Base-by-base conservation (phyloP, 2,329 filamentous ascomycete species). In the Chrysosporium queenslandicum region DNA sequence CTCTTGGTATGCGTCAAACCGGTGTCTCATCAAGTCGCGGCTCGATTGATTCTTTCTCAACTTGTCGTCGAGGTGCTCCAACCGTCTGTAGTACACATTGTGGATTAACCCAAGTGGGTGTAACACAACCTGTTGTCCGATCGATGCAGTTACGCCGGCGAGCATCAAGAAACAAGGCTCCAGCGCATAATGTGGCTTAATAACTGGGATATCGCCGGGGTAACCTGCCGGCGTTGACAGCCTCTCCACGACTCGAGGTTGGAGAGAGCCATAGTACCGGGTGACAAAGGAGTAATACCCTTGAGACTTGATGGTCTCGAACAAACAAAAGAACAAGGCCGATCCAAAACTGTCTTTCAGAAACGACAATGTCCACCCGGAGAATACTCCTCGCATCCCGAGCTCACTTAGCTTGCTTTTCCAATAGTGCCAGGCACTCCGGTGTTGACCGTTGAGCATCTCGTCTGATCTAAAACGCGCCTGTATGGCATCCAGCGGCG, bases 301-400 rank as follows among this genome's bases (percentile, higher is more conserved):
- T 60, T 83, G 81, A 32, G 75, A 74, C 60, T 84, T 84, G 60
- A 83, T 68, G 29, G 75, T 81, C 63, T 84, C 81, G 56, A 84
- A 84, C 0, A 74, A 74, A 42, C 74, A 72, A 63, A 84, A 84
- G 68, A 84, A 84, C 14, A 79, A 65, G 1, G 76, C 81, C 45
- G 76, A 78, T 8, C 81, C 81, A 32, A 82, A 69, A 1, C 77
- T 73, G 60, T 84, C 81, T 55, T 81, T 80, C 27, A 80, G 34
- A 39, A 83, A 73, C 0, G 76, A 78, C 3, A 83, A 64, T 2
- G 74, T 70, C 72, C 74, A 83, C n/a, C 81, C 81, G 2, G 80
- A 80, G 59, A 82, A 82, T 18, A 83, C 73, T 20, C 81, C 80
- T 8, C 78, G 76, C 2, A 74, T 56, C 3, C 81, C 81, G 52